phyloP scores from a whole-genome alignment of 1,284 basidiomycete species.

The Fomitopsis palustris region DNA sequence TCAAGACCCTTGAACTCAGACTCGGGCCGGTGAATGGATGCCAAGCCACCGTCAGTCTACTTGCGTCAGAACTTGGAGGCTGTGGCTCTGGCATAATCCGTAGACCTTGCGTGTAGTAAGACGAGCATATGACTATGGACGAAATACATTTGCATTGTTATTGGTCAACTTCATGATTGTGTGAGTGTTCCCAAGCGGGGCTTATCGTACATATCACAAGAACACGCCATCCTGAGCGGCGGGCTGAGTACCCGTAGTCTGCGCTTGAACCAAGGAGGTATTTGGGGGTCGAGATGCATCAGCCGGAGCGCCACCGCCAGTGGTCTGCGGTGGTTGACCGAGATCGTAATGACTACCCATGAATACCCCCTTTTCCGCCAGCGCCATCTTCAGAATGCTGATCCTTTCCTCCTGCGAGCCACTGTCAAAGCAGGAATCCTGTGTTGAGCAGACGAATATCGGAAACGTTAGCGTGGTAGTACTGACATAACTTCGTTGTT shows the following conservation, averaged over 20 bases:
- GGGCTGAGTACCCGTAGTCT: background rate
- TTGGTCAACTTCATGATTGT: background rate
- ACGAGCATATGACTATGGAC: too few species aligned
- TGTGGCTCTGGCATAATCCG: too few species aligned
- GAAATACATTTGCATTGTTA: too few species aligned
- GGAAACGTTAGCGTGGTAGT: background rate
- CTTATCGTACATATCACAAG: background rate
- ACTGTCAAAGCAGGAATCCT: slow-evolving; percentile 31
- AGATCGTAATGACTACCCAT: slow-evolving; percentile 42
- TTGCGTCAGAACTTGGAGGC: too few species aligned
- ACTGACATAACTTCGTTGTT: slow-evolving; percentile 53
- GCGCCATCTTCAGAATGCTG: slow-evolving; percentile 57
- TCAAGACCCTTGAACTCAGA: too few species aligned
- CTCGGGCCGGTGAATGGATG: too few species aligned
- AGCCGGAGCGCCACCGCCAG: background rate
- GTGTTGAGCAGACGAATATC: background rate
- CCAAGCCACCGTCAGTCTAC: too few species aligned
- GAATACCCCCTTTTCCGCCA: slow-evolving; percentile 56
- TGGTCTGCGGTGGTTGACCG: background rate
- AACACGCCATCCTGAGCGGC: background rate
- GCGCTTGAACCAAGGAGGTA: background rate
- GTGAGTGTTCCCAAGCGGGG: background rate
- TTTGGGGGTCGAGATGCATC: background rate
- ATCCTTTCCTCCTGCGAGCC: slow-evolving; percentile 72
- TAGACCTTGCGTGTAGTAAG: background rate